Conservation (phyloP, 352 stramenopile species). For the Pythium grandisporangium region DNA sequence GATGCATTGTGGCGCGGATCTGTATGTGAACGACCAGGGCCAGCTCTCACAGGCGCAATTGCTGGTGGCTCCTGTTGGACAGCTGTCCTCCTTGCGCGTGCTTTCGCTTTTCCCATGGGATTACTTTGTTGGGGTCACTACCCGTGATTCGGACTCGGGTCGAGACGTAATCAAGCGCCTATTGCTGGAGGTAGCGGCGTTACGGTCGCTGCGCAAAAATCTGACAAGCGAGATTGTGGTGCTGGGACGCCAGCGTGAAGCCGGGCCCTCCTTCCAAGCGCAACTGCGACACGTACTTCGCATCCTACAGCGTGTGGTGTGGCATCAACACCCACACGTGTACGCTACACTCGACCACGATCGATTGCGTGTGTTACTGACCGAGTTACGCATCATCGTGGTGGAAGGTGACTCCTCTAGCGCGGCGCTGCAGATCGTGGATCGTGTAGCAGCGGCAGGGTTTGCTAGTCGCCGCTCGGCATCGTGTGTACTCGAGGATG, state of each 20-base stretch:
- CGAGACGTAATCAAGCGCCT: conserved; percentile 23
- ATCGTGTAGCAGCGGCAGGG: conserved; percentile 31
- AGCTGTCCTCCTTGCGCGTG: conserved; percentile 16
- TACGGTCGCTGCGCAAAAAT: conserved; percentile 38
- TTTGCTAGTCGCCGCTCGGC: no score
- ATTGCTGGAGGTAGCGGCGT: conserved; percentile 29
- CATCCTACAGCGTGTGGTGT: conserved; percentile 47
- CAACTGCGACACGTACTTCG: conserved; percentile 12
- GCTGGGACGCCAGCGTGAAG: conserved; percentile 18
- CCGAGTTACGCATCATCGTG: conserved; percentile 22
- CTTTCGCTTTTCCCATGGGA: conserved; percentile 44
- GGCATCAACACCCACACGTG: conserved; percentile 22
- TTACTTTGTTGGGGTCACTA: conserved; percentile 31
- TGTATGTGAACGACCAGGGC: conserved; percentile 65
- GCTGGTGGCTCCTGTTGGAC: not conserved
- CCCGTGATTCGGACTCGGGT: no score
- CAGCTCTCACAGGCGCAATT: conserved; percentile 18
- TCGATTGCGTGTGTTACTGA: conserved; percentile 16
- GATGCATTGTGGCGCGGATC: conserved; percentile 13
- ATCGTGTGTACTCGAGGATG: no score
- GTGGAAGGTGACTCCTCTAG: conserved; percentile 29
- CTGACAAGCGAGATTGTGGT: conserved; percentile 46
- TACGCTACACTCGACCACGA: conserved; percentile 35
- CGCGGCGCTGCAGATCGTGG: conserved; percentile 23
- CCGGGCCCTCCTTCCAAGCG: conserved; percentile 5